Base-by-base conservation (phyloP, 2,329 filamentous ascomycete genomes). In the Exophiala mesophila region DNA sequence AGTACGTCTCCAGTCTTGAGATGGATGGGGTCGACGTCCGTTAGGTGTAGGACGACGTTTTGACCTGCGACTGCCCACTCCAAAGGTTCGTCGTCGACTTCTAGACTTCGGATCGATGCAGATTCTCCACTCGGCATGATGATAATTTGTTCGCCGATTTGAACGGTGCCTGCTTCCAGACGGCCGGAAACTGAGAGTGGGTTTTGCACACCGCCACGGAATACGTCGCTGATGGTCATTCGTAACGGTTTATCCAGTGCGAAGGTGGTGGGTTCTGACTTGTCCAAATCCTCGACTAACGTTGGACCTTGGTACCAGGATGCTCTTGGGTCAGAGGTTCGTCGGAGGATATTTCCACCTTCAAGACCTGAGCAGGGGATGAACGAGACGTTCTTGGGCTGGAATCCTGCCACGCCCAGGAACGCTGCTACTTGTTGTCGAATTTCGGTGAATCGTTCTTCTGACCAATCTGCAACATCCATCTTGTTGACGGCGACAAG, bases 401-500 rank as follows among this genome's bases (percentile, higher is more conserved):
- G 78, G 58, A 97, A 98, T 2, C 87, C 88, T 1, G 89, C 85
- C 1, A 82, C 79, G 0, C 77, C 80, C 47, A 98, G 70, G 61
- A 98, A 96, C 1, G 86, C 82, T 0, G 78, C 79, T 51, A 95
- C 81, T 57, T 95, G 87, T 49, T 88, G 78, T 31, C 78, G 76
- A 43, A 98, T 96, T 56, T 94, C 85, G 17, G 87, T 76, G 55
- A 94, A 98, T 2, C 88, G 78, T 3, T 80, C 81, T 61, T 86
- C 71, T 2, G 82, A 85, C 94, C 94, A 98, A 4, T 72, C 69
- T 5, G 90, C 81, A 12, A 82, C 83, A 61, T 98, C 92, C 57
- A 98, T 82, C 64, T 98, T 98, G 68, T 98, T 98, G 48, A 98
- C 80, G 2, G 87, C 89, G 19, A 98, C 84, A 30, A 98, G 82